These are phyloP conservation scores for Fusarium denticulatum DNA, from an alignment of 2,329 filamentous ascomycete species.

Conservation along the genomic window DNA sequence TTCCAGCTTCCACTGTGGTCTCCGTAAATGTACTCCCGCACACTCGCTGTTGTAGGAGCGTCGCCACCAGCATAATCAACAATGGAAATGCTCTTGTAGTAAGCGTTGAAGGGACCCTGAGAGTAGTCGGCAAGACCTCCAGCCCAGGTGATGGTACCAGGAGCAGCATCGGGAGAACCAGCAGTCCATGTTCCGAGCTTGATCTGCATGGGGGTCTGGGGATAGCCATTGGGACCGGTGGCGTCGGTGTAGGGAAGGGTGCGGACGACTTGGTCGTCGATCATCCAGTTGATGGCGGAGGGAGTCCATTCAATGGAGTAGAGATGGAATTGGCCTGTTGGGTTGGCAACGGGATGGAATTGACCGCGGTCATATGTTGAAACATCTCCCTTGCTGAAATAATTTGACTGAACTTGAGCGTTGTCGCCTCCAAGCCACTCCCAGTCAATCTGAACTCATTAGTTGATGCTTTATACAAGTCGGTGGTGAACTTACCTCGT, in stretches of 20 bases:
- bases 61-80: constrained; percentile 56
- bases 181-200: constrained; percentile 75
- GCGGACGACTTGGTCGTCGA: constrained; percentile 70
- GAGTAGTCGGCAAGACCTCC: constrained; percentile 64
- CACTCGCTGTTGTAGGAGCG: constrained; percentile 43
- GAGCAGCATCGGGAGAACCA: constrained; percentile 64
- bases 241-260: constrained; percentile 69
- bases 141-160: constrained; percentile 77
- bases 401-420: constrained; percentile 82
- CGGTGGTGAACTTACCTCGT: constrained; percentile 53
- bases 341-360: constrained; percentile 62
- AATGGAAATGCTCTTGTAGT: constrained; percentile 58
- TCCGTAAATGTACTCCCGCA: constrained; percentile 54
- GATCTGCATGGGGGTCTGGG: constrained; percentile 77
- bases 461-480: background rate
- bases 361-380: constrained; percentile 71
- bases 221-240: background rate
- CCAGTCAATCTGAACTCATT: constrained; percentile 73
- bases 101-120: constrained; percentile 55
- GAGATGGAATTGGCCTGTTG: constrained; percentile 65
- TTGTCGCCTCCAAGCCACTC: constrained; percentile 80
- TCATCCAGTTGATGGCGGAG: constrained; percentile 69
- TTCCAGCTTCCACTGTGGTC: constrained; percentile 54
- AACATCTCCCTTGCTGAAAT: constrained; percentile 78
- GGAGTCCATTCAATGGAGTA: constrained; percentile 76